Evolutionary conservation across 371 early-diverging fungal genomes (phyloP).

Genomic region (Syncephalastrum monosporum): DNA sequence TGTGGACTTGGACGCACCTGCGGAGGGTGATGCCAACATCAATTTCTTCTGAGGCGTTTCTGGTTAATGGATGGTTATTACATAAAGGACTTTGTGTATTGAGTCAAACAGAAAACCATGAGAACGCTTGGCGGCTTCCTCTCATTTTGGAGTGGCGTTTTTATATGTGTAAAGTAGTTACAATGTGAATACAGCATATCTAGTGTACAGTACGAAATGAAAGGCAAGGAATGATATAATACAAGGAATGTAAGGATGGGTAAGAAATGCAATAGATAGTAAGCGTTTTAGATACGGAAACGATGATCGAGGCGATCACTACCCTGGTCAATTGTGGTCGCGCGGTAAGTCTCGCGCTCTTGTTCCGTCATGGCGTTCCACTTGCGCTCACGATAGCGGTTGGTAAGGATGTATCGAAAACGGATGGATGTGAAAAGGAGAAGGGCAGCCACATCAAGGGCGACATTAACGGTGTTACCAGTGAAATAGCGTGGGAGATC

Average conservation of each 20-base stretch:
- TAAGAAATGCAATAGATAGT: not conserved
- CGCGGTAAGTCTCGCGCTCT: constrained; percentile 17
- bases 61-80: no score
- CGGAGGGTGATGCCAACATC: constrained; percentile 76
- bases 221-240: no score
- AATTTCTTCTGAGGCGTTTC: no score
- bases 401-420: constrained; percentile 24
- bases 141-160: no score
- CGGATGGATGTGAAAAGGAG: constrained; percentile 18
- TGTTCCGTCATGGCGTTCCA: constrained; percentile 27
- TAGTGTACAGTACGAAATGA: no score
- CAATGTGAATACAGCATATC: no score
- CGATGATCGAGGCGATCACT: constrained; percentile 31
- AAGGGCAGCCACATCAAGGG: constrained; percentile 8
- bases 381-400: constrained; percentile 15
- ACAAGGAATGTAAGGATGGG: not conserved
- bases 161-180: no score
- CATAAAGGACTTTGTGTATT: no score
- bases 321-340: constrained; percentile 26
- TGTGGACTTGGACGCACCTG: constrained; percentile 87
- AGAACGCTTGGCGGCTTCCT: no score
- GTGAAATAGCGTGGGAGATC: constrained; percentile 36
- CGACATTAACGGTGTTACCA: constrained; percentile 37
- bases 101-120: no score
- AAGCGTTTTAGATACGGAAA: constrained; percentile 18